Evolutionary conservation across 108 stramenopile genomes (phyloP), one percentile per base, ranked within the genome.

Genomic region (Thalassiosira profunda): DNA sequence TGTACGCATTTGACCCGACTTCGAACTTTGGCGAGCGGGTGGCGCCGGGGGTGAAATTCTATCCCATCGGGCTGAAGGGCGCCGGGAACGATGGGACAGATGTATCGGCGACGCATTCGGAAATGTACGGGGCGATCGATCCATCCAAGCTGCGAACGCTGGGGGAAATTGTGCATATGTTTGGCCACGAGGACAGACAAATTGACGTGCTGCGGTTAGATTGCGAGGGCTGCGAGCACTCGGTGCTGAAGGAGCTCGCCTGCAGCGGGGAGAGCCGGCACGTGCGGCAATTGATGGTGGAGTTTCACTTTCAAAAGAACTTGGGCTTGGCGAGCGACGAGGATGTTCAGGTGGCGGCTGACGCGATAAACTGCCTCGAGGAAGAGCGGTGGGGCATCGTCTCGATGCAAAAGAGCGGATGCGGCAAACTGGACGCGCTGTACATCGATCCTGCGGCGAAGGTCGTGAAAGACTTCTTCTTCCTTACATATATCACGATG

Each of bases 211-310:
- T 82, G 68, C 72, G 74, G 26, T 63, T 85, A 5, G 84, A 85
- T 37, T 89, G 87, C 36, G 84, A 89, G 52, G 84, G 82, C 29
- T 85, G 82, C 55, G 86, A 88, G 73, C 78, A 30, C 20, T 57
- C 58, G 1, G 68, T 59, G 1, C 23, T 70, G 36, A 70, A 70
- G 21, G 24, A 56, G 26, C 18, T 68, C 1, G 55, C 54, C 1
- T 70, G 68, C 38, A 41, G 38, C 0, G 36, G 58, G 15, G 57
- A 70, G 15, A 70, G 55, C 18, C 8, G 51, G 21, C 21, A 63
- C 1, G 52, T 72, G 1, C 15, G 64, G 11, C 70, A 72, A 5
- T 54, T 72, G n/a, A 64, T 63, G 62, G 52, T 72, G 6, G 70
- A 72, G n/a, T 23, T 54, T 3, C 70, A 72, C 38, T 72, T 72